phyloP scores from a whole-genome alignment of 2,329 filamentous ascomycete genomes.

The Aspergillus ibericus region DNA sequence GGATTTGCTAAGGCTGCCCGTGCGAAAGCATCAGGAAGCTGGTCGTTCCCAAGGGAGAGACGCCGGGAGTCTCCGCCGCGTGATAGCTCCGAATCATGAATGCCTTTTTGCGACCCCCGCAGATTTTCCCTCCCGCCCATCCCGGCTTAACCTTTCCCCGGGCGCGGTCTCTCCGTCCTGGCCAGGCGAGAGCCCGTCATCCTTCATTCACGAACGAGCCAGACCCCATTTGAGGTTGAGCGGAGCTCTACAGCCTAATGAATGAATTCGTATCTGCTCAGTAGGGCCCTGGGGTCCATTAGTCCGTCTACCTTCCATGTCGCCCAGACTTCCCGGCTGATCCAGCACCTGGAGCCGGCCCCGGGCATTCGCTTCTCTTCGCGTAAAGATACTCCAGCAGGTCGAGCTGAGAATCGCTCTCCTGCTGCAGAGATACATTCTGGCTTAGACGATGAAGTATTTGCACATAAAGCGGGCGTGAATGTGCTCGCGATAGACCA shows the following conservation, averaged over 20 bases:
- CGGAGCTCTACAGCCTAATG: constrained; percentile 45
- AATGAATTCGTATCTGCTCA: constrained; percentile 76
- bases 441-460: constrained; percentile 25
- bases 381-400: not conserved
- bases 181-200: not conserved
- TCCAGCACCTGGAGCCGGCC: constrained; percentile 68
- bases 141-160: not conserved
- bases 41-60: not conserved
- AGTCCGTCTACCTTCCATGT: constrained; percentile 64
- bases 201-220: not conserved
- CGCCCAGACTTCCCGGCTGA: constrained; percentile 63
- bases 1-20: not conserved
- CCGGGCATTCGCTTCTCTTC: constrained; percentile 67
- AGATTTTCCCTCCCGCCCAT: not conserved
- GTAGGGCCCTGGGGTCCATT: constrained; percentile 71
- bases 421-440: not conserved
- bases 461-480: constrained; percentile 74
- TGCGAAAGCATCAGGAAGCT: constrained; percentile 15
- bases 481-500: constrained; percentile 77
- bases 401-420: not conserved
- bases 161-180: not conserved
- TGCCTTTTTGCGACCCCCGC: not conserved
- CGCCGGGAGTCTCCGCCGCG: not conserved
- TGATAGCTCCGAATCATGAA: not conserved
- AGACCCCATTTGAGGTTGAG: no score